Evolutionary conservation across 495 filamentous ascomycete genomes (phyloP), one percentile per base, ranked within the genome.

Genomic region (Penicillium goetzii): DNA sequence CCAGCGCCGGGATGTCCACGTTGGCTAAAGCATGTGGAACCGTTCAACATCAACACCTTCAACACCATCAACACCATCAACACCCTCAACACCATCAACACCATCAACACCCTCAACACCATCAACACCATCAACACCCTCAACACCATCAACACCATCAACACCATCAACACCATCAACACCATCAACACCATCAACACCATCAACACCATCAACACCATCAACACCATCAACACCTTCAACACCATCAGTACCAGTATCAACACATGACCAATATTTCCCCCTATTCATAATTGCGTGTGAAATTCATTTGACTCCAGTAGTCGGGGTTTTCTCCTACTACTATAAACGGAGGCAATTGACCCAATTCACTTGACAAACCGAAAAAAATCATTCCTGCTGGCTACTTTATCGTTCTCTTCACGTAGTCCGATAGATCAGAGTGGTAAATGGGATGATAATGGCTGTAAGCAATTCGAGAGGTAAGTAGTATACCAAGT

Each of bases 361-460:
- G 10, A 26, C 47, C 47, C 21, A 50, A 15, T 50, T 50, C 47
- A 50, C 47, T 26, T 50, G 47, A 50, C 47, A 50, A 50, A 26
- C 47, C 4, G 47, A 21, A 50, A 50, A 50, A 50, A 50, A 21
- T 50, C 47, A 50, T 50, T 50, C 47, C 47, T 50, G 21, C 47
- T 25, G 47, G 47, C 47, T 26, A 50, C 21, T 50, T 50, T 50
- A 49, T 49, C n/a, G n/a, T 49, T 21, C 23, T 23, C 5, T 49
- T 49, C 28, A 30, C 21, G 47, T 50, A 50, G 47, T 50, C 47
- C 47, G 47, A 50, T 50, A 21, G 47, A 50, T 50, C 47, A 50
- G 47, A 50, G 47, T 11, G 47, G 47, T 50, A 50, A 50, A 50
- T 50, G 47, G 47, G 47, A 50, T 50, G 47, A 50, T 50, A 50